These are phyloP conservation scores for Aspergillus clavatus DNA, from an alignment of 2,329 filamentous ascomycete species.

Conservation along the genomic window DNA sequence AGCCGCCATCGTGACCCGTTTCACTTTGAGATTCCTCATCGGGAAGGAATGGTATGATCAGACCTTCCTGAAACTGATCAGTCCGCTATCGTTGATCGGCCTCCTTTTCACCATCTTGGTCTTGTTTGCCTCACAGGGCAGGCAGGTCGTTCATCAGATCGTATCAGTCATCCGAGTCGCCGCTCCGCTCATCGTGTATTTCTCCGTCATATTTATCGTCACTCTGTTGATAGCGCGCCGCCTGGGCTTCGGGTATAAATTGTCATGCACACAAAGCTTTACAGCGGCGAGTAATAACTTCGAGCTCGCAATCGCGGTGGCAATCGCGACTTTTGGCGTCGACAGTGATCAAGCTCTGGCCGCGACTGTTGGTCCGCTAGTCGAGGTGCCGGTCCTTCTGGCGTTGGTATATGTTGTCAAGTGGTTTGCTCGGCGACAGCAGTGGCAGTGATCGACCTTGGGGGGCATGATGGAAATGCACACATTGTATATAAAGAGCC, in stretches of 20 bases:
- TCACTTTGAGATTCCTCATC: slow-evolving; percentile 53
- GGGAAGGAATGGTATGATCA: slow-evolving; percentile 60
- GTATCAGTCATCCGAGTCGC: slow-evolving; percentile 76
- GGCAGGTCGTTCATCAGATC: slow-evolving; percentile 73
- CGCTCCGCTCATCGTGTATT: slow-evolving; percentile 78
- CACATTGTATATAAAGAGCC: background rate
- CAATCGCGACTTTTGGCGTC: slow-evolving; percentile 72
- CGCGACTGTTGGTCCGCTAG: slow-evolving; percentile 75
- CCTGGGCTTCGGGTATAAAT: slow-evolving; percentile 69
- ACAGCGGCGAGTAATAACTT: slow-evolving; percentile 92
- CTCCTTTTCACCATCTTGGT: slow-evolving; percentile 83
- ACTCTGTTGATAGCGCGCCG: slow-evolving; percentile 60
- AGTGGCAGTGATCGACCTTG: slow-evolving; percentile 17
- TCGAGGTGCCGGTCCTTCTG: slow-evolving; percentile 80
- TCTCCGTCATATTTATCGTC: slow-evolving; percentile 65
- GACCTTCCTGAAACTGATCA: slow-evolving; percentile 64
- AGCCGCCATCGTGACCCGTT: slow-evolving; percentile 71
- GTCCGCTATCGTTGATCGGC: slow-evolving; percentile 74
- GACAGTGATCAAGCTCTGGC: slow-evolving; percentile 76
- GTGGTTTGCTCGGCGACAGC: slow-evolving; percentile 23
- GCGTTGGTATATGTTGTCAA: slow-evolving; percentile 69
- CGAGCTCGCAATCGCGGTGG: slow-evolving; percentile 84
- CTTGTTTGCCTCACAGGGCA: slow-evolving; percentile 76
- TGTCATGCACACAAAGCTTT: slow-evolving; percentile 74
- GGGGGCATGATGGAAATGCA: background rate